phyloP scores from a whole-genome alignment of 2,329 filamentous ascomycete genomes.

The Cercospora nicotianae region DNA sequence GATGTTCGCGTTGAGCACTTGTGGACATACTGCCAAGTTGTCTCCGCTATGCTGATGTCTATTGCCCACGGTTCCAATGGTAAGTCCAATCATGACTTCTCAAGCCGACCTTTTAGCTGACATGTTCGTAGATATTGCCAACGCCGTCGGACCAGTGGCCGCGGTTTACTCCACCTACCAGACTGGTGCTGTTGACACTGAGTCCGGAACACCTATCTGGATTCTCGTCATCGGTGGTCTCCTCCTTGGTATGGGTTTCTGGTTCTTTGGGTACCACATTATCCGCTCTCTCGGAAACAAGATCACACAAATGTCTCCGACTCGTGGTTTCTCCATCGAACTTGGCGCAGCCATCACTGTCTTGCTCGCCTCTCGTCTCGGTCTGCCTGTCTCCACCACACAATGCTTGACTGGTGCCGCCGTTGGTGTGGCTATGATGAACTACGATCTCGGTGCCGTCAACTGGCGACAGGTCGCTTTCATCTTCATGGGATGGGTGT shows the following conservation, averaged over 20 bases:
- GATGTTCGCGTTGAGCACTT: constrained; percentile 62
- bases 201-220: constrained; percentile 59
- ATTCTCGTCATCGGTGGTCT: constrained; percentile 58
- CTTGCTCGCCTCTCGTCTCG: constrained; percentile 61
- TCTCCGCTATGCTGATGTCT: constrained; percentile 68
- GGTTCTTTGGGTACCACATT: constrained; percentile 63
- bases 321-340: constrained; percentile 60
- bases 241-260: constrained; percentile 56
- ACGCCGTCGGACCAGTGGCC: constrained; percentile 62
- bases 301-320: constrained; percentile 60
- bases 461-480: constrained; percentile 63
- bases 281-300: constrained; percentile 62
- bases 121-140: constrained; percentile 51
- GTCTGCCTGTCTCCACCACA: constrained; percentile 63
- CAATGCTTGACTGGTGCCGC: constrained; percentile 63
- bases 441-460: constrained; percentile 56
- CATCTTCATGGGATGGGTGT: constrained; percentile 61
- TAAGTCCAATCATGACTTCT: not conserved
- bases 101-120: not conserved
- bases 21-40: constrained; percentile 65
- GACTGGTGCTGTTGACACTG: constrained; percentile 46
- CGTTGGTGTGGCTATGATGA: constrained; percentile 61
- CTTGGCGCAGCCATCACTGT: constrained; percentile 62
- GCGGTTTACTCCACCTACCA: constrained; percentile 61
- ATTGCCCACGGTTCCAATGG: constrained; percentile 66